A percentile compares a stretch with the other conserved stretches of the same genome.
These are phyloP conservation scores for Extremus antarcticus DNA, from an alignment of 495 filamentous ascomycete species.

Conservation along the genomic window DNA sequence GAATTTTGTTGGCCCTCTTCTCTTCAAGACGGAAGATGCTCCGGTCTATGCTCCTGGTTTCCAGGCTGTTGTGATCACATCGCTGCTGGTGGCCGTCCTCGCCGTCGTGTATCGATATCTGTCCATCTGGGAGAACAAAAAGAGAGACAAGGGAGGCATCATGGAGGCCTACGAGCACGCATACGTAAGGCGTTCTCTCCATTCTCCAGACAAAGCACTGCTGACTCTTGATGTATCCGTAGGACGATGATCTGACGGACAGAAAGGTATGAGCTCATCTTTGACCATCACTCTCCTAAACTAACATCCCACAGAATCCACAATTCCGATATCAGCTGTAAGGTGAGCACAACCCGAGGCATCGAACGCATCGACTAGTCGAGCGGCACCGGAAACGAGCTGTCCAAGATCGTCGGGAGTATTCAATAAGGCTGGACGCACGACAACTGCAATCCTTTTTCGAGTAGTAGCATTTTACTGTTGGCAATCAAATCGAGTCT, in stretches of 20 bases:
- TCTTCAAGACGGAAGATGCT: conserved; percentile 26
- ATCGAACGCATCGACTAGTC: neutral
- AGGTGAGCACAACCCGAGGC: neutral
- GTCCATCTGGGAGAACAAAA: conserved; percentile 28
- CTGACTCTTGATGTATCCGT: too few relatives aligned
- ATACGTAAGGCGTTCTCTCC: too few relatives aligned
- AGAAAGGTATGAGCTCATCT: conserved; percentile 11
- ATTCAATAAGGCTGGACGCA: too few relatives aligned
- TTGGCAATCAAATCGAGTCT: too few relatives aligned
- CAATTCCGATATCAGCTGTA: conserved; percentile 30
- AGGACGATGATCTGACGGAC: conserved; percentile 38
- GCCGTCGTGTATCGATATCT: conserved; percentile 31
- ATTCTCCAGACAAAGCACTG: too few relatives aligned
- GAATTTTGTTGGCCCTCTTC: conserved; percentile 25
- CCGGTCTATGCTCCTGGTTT: conserved; percentile 33
- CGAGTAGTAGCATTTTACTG: too few relatives aligned
- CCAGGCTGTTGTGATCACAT: conserved; percentile 33
- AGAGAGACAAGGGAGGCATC: conserved; percentile 22
- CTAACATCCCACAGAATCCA: conserved; percentile 26
- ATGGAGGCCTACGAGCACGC: conserved; percentile 34
- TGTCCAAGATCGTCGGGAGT: too few relatives aligned
- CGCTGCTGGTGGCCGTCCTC: conserved; percentile 23
- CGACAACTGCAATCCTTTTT: too few relatives aligned
- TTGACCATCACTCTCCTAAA: too few relatives aligned
- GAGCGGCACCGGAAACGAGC: too few relatives aligned